Conservation (phyloP, 208 protist species). For the Crithidia brevicula region DNA sequence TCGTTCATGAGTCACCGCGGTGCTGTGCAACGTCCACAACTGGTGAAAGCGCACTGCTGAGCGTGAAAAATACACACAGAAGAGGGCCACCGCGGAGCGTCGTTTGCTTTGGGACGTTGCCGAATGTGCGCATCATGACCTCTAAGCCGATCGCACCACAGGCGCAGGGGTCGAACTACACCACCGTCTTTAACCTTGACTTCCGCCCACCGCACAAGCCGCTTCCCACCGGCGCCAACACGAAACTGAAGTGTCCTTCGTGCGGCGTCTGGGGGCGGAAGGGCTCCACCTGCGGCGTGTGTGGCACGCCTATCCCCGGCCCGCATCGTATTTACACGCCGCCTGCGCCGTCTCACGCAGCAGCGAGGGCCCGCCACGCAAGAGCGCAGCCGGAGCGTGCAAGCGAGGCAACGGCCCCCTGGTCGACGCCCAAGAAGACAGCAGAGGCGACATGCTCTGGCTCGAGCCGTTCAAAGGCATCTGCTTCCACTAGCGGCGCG, state of each 20-base stretch:
- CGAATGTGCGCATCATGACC: not conserved
- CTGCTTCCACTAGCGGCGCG: too few species aligned
- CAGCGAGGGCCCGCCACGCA: not conserved
- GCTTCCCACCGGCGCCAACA: slow-evolving; percentile 6
- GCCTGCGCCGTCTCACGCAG: not conserved
- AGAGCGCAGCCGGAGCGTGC: too few species aligned
- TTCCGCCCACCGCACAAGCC: slow-evolving; percentile 13
- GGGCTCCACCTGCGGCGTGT: slow-evolving; percentile 21
- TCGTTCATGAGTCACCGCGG: too few species aligned
- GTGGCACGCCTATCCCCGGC: slow-evolving; percentile 15
- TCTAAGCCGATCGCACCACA: slow-evolving; percentile 23
- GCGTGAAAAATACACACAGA: too few species aligned
- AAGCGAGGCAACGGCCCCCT: too few species aligned
- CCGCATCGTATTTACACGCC: slow-evolving; percentile 15
- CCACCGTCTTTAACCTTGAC: slow-evolving; percentile 27
- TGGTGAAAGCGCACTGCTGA: too few species aligned
- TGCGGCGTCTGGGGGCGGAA: slow-evolving; percentile 34
- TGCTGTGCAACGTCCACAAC: too few species aligned
- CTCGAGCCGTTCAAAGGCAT: too few species aligned
- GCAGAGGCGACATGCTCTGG: too few species aligned
- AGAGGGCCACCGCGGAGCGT: too few species aligned
- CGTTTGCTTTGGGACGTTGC: too few species aligned
- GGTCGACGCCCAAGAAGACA: too few species aligned
- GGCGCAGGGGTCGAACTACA: slow-evolving; percentile 28
- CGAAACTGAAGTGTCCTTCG: slow-evolving; percentile 28